phyloP scores from a whole-genome alignment of 768 basidiomycete genomes.

The Dioszegia aurantiaca region DNA sequence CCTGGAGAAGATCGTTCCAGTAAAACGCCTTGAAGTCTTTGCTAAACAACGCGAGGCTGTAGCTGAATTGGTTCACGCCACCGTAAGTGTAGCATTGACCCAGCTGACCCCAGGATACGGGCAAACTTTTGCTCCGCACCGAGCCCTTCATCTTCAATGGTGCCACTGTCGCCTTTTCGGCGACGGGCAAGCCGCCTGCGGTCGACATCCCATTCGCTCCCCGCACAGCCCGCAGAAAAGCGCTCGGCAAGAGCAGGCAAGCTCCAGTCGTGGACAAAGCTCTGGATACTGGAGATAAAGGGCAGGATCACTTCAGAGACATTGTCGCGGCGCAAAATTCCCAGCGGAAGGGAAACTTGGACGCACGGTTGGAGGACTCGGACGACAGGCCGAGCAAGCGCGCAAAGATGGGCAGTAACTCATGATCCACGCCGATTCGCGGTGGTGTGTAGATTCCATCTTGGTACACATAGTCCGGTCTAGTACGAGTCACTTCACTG shows the following conservation, averaged over 20 bases:
- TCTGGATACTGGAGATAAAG: slow-evolving; percentile 21
- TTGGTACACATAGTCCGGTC: no score
- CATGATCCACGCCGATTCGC: no score
- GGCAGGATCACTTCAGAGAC: slow-evolving; percentile 82
- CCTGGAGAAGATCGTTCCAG: slow-evolving; percentile 69
- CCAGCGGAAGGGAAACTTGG: slow-evolving; percentile 33
- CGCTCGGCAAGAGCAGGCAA: slow-evolving; percentile 55
- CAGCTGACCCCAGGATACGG: slow-evolving; percentile 66
- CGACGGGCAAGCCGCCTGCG: slow-evolving; percentile 4
- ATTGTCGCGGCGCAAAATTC: slow-evolving; percentile 59
- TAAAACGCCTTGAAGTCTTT: slow-evolving; percentile 72
- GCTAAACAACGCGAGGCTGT: slow-evolving; percentile 56
- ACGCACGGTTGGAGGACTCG: slow-evolving; percentile 10
- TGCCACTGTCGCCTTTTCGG: slow-evolving; percentile 58
- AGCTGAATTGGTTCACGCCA: slow-evolving; percentile 53
- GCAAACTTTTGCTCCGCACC: slow-evolving; percentile 67
- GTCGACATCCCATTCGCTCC: slow-evolving; percentile 31
- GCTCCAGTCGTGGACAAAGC: slow-evolving; percentile 47
- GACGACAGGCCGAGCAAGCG: background rate
- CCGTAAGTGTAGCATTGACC: slow-evolving; percentile 58
- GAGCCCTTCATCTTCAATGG: slow-evolving; percentile 73
- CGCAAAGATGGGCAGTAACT: background rate
- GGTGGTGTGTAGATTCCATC: no score
- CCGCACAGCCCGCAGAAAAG: slow-evolving; percentile 28
- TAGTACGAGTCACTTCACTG: no score